Conservation (phyloP, 352 stramenopile species). For the Pythium oligandrum region DNA sequence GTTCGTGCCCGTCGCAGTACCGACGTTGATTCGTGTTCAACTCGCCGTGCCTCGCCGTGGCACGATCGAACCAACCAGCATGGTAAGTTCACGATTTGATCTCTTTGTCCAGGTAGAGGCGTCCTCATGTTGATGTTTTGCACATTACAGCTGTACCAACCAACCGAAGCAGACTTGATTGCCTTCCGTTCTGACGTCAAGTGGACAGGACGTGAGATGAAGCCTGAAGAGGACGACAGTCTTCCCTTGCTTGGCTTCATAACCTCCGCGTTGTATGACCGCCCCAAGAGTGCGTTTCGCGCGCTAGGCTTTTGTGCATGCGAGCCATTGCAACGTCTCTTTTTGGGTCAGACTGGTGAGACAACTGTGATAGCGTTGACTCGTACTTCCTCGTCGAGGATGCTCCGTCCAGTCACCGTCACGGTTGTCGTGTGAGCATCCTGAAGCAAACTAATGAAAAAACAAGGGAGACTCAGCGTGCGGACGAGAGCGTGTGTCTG, state of each 20-base stretch:
- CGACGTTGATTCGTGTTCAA: constrained; percentile 64
- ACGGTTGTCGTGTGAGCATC: not conserved
- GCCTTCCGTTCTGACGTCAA: constrained; percentile 12
- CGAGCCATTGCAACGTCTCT: constrained; percentile 54
- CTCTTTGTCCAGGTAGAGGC: not conserved
- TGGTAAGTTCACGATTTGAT: constrained; percentile 33
- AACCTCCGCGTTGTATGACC: constrained; percentile 76
- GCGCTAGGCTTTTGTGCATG: constrained; percentile 62
- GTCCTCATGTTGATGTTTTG: not conserved
- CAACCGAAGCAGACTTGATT: constrained; percentile 5
- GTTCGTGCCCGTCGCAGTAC: constrained; percentile 46
- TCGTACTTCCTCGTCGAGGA: constrained; percentile 34
- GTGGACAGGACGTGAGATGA: constrained; percentile 13
- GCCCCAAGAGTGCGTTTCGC: constrained; percentile 59
- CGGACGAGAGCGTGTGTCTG: too few species aligned
- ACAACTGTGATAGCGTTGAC: constrained; percentile 42
- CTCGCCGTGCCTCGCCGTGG: constrained; percentile 51
- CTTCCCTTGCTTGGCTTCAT: constrained; percentile 45
- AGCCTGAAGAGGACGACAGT: not conserved
- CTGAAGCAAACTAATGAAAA: too few species aligned
- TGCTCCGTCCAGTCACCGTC: constrained; percentile 38
- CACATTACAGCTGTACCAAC: constrained; percentile 19
- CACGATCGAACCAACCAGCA: constrained; percentile 47
- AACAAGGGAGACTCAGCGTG: too few species aligned
- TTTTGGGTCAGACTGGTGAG: constrained; percentile 16